A percentile compares a stretch with the other conserved stretches of the same genome.
Conservation (phyloP, 108 stramenopile genomes). For the Skeletonema potamos region DNA sequence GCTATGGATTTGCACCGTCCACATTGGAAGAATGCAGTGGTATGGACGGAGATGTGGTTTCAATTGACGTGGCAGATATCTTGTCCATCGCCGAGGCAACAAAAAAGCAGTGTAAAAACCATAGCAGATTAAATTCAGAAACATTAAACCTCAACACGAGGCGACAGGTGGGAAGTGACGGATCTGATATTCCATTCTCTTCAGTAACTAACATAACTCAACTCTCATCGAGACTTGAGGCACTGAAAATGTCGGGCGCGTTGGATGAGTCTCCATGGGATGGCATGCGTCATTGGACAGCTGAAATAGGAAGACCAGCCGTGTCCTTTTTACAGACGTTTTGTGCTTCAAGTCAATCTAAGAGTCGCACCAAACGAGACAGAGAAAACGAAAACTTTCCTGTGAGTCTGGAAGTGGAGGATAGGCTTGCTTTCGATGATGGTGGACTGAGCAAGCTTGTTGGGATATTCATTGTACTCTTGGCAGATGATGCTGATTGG, state of each 20-base stretch:
- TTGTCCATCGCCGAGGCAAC: background rate
- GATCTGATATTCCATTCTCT: background rate
- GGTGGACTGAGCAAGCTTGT: conserved; percentile 26
- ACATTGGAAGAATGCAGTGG: background rate
- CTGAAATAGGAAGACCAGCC: conserved; percentile 7
- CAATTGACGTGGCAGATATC: conserved; percentile 11
- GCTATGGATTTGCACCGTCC: conserved; percentile 22
- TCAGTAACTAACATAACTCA: conserved; percentile 2
- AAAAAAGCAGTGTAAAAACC: background rate
- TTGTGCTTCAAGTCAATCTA: conserved; percentile 2
- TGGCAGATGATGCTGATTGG: conserved; percentile 17
- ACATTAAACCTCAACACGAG: background rate
- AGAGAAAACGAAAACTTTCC: background rate
- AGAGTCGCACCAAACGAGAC: background rate
- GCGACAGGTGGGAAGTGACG: background rate
- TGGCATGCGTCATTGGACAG: conserved; percentile 16
- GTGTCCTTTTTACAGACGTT: background rate
- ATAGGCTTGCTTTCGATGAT: conserved; percentile 17
- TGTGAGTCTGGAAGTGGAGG: background rate
- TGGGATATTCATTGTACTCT: conserved; percentile 20
- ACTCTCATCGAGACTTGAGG: conserved; percentile 12
- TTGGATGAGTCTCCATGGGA: conserved; percentile 32
- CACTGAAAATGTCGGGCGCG: conserved; percentile 20
- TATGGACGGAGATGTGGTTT: conserved; percentile 18
- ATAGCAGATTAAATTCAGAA: background rate